A percentile compares a stretch with the other conserved stretches of the same genome.
Conservation (phyloP, 768 basidiomycete species). For the Mycena olivaceomarginata region DNA sequence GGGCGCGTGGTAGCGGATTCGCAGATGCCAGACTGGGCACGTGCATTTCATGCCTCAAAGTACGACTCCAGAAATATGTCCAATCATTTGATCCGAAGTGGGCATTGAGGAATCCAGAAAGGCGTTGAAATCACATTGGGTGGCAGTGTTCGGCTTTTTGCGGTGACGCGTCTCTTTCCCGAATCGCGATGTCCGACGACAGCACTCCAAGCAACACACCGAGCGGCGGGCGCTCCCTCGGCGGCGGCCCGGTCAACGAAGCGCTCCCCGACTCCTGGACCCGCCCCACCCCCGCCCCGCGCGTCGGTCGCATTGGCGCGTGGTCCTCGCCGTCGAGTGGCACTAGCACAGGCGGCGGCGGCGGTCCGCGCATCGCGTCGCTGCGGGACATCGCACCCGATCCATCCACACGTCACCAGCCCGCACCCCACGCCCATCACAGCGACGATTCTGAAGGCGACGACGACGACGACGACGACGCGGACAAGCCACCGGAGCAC, state of each 20-base stretch:
- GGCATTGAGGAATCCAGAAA: too few species aligned
- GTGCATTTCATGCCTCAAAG: too few species aligned
- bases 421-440: not conserved
- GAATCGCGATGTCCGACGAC: too few species aligned
- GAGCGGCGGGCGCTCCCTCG: not conserved
- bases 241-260: not conserved
- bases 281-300: conserved; percentile 20
- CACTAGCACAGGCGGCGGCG: not conserved
- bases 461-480: conserved; percentile 69
- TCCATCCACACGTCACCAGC: not conserved
- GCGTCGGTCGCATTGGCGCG: conserved; percentile 40
- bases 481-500: conserved; percentile 65
- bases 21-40: too few species aligned
- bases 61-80: too few species aligned
- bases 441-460: not conserved
- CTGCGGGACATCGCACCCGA: conserved; percentile 26
- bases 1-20: too few species aligned
- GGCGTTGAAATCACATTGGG: too few species aligned
- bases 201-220: too few species aligned
- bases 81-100: too few species aligned
- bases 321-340: conserved; percentile 16
- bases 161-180: too few species aligned
- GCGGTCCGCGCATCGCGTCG: conserved; percentile 21
- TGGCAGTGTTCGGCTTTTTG: too few species aligned
- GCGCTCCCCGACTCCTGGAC: conserved; percentile 35